Percentiles rank a stretch among this genome's conserved stretches.
Conservation (phyloP, 208 protist species). For the Trypanosoma rangeli region DNA sequence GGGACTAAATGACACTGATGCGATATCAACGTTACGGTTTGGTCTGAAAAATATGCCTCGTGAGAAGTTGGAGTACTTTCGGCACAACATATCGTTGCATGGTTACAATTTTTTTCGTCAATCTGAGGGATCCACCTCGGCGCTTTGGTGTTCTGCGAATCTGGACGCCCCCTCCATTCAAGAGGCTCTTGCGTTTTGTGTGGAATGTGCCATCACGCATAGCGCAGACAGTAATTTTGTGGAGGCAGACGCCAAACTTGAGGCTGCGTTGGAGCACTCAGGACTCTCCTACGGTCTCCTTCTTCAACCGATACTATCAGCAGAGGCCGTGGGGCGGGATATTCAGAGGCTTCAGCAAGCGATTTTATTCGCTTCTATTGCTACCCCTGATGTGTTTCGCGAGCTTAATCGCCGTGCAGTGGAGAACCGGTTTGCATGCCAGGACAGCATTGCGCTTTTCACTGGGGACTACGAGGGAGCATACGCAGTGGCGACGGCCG, state of each 20-base stretch:
- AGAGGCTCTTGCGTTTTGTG: neutral
- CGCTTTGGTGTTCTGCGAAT: conserved; percentile 48
- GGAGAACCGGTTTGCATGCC: conserved; percentile 37
- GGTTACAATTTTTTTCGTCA: conserved; percentile 70
- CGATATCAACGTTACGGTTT: neutral
- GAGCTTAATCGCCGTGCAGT: conserved; percentile 20
- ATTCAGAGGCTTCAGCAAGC: conserved; percentile 43
- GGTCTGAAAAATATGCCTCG: conserved; percentile 10
- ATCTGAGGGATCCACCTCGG: conserved; percentile 53
- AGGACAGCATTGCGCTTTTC: conserved; percentile 60
- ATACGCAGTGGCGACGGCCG: conserved; percentile 37
- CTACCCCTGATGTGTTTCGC: conserved; percentile 9
- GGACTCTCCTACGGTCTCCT: conserved; percentile 57
- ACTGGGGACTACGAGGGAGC: conserved; percentile 75
- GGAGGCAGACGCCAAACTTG: conserved; percentile 1
- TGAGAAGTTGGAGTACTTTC: conserved; percentile 40
- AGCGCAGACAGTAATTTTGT: neutral
- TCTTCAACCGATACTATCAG: conserved; percentile 61
- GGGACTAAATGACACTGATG: conserved; percentile 2
- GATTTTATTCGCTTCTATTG: conserved; percentile 37
- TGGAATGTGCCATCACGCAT: neutral
- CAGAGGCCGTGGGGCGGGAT: conserved; percentile 33
- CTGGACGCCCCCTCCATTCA: conserved; percentile 22
- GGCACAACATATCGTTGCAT: conserved; percentile 68
- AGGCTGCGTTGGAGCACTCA: neutral